Conservation (phyloP, 345 rosid species). For the Balakata baccata region DNA sequence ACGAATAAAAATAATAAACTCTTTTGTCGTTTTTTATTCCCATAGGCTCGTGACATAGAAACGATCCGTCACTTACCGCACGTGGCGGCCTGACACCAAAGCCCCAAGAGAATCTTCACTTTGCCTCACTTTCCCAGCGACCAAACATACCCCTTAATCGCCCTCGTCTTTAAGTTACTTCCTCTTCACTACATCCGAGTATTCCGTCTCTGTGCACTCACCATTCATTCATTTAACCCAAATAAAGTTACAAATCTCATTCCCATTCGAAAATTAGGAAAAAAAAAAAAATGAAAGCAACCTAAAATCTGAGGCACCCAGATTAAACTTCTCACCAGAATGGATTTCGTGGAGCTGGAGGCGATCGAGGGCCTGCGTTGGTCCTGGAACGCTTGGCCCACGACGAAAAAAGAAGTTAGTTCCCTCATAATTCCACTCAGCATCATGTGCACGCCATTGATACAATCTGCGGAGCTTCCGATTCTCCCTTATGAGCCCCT, state of each 20-base stretch:
- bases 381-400: conserved; percentile 98
- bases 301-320: background rate
- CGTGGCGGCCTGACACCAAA: background rate
- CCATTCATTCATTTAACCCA: background rate
- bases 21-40: no score
- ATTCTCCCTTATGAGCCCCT: conserved; percentile 80
- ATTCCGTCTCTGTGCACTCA: background rate
- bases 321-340: conserved; percentile 12
- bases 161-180: background rate
- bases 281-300: background rate
- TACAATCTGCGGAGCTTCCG: conserved; percentile 80
- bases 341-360: conserved; percentile 90
- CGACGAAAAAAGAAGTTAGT: conserved; percentile 53
- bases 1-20: no score
- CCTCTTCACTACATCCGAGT: background rate
- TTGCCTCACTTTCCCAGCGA: conserved; percentile 2
- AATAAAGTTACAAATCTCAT: background rate
- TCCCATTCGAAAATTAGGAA: background rate
- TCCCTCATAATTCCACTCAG: conserved; percentile 68
- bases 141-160: background rate
- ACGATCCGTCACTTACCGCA: background rate
- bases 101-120: background rate
- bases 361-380: conserved; percentile 90
- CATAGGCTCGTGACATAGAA: background rate
- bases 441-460: conserved; percentile 79